phyloP scores from a whole-genome alignment of 495 filamentous ascomycete genomes.

The Aspergillus biplanus region DNA sequence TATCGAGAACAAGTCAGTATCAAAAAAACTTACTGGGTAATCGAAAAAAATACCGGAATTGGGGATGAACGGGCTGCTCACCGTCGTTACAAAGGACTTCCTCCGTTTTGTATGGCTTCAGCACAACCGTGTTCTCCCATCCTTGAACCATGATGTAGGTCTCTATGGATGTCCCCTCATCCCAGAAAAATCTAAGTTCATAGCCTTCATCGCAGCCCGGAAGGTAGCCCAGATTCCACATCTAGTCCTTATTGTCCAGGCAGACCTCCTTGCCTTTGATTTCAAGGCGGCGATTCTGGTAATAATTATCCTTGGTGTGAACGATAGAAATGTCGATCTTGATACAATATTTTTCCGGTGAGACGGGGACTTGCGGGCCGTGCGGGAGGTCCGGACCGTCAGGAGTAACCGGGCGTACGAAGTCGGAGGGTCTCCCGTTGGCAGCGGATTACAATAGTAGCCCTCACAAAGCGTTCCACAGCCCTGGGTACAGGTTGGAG shows the following conservation, averaged over 20 bases:
- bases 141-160: background rate
- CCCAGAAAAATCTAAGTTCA: background rate
- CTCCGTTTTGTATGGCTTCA: conserved; percentile 1
- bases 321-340: background rate
- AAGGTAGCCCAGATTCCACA: background rate
- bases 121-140: background rate
- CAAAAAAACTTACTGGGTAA: background rate
- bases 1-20: background rate
- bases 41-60: background rate
- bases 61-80: no score
- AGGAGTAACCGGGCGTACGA: background rate
- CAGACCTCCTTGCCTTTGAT: background rate
- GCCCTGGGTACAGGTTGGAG: background rate
- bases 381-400: background rate
- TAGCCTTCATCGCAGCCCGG: background rate
- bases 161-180: background rate
- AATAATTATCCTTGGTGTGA: background rate
- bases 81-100: background rate
- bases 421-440: conserved; percentile 1
- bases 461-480: conserved; percentile 8
- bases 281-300: background rate
- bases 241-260: background rate
- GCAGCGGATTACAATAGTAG: background rate
- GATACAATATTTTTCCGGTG: background rate
- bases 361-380: background rate